Percentiles rank a stretch among this genome's conserved stretches.
Conservation (phyloP, 495 filamentous ascomycete species). For the Neurospora tetraspora region DNA sequence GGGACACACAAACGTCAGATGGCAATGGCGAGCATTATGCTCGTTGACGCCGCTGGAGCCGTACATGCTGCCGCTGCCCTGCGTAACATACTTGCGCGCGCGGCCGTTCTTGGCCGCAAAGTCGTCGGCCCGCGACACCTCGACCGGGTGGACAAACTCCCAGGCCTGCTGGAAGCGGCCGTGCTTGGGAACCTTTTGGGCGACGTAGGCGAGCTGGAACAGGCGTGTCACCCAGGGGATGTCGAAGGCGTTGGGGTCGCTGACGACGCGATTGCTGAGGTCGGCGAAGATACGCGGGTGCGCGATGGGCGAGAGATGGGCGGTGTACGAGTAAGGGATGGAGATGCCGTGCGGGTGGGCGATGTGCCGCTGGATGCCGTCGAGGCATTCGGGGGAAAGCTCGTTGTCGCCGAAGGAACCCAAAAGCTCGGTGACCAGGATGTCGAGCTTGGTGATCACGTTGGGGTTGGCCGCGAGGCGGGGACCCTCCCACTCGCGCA, state of each 20-base stretch:
- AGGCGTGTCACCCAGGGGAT: conserved; percentile 90
- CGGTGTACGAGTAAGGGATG: conserved; percentile 85
- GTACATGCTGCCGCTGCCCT: conserved; percentile 50
- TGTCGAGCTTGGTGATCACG: conserved; percentile 61
- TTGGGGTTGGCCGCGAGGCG: conserved; percentile 18
- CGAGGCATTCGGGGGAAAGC: conserved; percentile 61
- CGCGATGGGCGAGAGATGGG: conserved; percentile 83
- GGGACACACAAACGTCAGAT: conserved; percentile 59
- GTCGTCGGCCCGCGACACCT: conserved; percentile 45
- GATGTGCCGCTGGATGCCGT: conserved; percentile 69
- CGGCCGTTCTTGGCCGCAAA: conserved; percentile 39
- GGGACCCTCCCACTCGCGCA: conserved; percentile 88
- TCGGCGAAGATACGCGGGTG: conserved; percentile 79
- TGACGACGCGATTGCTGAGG: conserved; percentile 45
- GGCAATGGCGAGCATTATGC: conserved; percentile 74
- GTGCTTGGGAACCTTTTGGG: conserved; percentile 42
- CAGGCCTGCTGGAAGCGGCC: conserved; percentile 57
- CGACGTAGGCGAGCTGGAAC: conserved; percentile 74
- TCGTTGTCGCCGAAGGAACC: conserved; percentile 91
- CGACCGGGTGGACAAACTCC: conserved; percentile 49
- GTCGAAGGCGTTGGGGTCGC: conserved; percentile 69
- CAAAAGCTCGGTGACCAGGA: conserved; percentile 85
- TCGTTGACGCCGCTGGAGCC: conserved; percentile 60
- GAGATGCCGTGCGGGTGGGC: conserved; percentile 69
- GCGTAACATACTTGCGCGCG: conserved; percentile 32